Conservation (phyloP, 1,284 basidiomycete species). For the Hemileia vastatrix region DNA sequence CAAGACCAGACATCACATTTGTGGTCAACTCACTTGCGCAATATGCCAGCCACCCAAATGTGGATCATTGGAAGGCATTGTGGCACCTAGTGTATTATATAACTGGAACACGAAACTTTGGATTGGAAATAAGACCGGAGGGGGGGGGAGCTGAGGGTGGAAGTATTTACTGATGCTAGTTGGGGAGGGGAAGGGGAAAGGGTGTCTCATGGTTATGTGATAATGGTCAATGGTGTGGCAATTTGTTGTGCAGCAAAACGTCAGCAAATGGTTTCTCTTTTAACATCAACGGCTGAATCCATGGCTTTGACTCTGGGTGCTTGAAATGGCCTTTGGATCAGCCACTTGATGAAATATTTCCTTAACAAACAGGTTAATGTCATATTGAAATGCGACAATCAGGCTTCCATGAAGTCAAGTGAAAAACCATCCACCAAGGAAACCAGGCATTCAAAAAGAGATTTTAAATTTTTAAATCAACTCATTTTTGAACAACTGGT, state of each 20-base stretch:
- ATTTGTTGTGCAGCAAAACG: slow-evolving; percentile 2
- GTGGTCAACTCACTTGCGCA: background rate
- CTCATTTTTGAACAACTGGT: background rate
- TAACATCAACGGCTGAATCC: background rate
- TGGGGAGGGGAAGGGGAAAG: background rate
- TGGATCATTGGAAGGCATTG: background rate
- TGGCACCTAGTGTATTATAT: background rate
- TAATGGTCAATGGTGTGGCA: background rate
- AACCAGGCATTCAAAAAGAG: background rate
- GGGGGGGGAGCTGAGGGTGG: background rate
- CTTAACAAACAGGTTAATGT: background rate
- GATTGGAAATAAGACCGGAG: background rate
- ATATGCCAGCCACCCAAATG: background rate
- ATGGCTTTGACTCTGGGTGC: slow-evolving; percentile 2
- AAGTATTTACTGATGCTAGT: background rate
- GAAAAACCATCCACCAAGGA: background rate
- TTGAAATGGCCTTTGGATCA: background rate
- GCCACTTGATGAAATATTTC: background rate
- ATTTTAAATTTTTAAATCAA: background rate
- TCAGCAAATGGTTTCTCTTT: background rate
- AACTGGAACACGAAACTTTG: background rate
- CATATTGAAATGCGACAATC: background rate
- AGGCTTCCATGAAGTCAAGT: background rate
- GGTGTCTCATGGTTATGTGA: background rate
- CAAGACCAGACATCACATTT: background rate